Evolutionary conservation across 1,284 basidiomycete genomes (phyloP).

Genomic region (Microbotryum intermedium): DNA sequence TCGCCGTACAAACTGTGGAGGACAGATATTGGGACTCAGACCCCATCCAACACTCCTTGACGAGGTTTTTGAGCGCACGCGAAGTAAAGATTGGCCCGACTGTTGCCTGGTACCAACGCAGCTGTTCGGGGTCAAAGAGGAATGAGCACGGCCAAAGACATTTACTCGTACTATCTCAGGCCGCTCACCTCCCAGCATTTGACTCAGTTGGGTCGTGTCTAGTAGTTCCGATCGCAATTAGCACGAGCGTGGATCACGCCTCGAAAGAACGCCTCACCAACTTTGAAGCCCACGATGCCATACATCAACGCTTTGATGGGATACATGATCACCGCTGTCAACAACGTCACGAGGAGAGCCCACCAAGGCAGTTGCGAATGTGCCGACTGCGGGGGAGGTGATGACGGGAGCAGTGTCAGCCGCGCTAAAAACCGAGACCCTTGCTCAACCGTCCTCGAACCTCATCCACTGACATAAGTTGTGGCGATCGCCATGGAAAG

Average conservation of each 20-base stretch:
- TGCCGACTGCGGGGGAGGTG: conserved; percentile 46
- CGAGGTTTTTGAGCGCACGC: neutral
- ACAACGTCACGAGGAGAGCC: conserved; percentile 45
- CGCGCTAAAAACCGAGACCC: too few species aligned
- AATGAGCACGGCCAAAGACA: too few species aligned
- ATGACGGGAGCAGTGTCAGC: conserved; percentile 48
- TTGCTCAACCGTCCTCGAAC: too few species aligned
- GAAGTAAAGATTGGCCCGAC: conserved; percentile 51
- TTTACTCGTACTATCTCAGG: too few species aligned
- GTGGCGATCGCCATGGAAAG: too few species aligned
- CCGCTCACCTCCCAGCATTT: conserved; percentile 49
- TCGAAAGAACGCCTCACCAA: conserved; percentile 17
- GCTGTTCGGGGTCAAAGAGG: conserved; percentile 33
- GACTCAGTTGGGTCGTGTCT: conserved; percentile 45
- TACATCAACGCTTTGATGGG: conserved; percentile 52
- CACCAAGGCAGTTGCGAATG: conserved; percentile 52
- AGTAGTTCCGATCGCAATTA: too few species aligned
- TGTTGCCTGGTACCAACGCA: conserved; percentile 53
- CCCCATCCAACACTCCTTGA: too few species aligned
- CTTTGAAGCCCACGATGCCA: conserved; percentile 46
- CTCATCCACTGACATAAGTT: too few species aligned
- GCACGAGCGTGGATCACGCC: too few species aligned
- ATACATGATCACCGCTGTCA: conserved; percentile 49
- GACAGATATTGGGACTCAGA: too few species aligned
- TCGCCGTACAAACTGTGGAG: conserved; percentile 17